These are phyloP conservation scores for Zasmidium angulare DNA, from an alignment of 2,329 filamentous ascomycete genomes.

Conservation along the genomic window DNA sequence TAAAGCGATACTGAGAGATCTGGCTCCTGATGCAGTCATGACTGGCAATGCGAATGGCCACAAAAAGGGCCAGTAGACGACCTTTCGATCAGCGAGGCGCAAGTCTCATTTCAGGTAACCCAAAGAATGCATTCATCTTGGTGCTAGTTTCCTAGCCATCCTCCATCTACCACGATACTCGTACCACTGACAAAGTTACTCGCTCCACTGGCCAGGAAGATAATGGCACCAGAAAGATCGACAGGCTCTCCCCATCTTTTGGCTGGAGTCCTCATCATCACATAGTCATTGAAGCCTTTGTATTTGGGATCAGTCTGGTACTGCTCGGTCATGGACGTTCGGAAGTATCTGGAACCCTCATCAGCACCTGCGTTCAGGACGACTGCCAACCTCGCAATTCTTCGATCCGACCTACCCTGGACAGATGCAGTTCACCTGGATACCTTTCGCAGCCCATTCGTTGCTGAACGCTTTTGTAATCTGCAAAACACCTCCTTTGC, in stretches of 20 bases:
- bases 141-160: constrained; percentile 46
- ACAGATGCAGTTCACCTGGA: constrained; percentile 82
- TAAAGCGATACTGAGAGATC: constrained; percentile 16
- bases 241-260: constrained; percentile 79
- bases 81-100: no score
- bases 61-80: neutral
- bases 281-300: constrained; percentile 62
- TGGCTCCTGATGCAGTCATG: constrained; percentile 3
- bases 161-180: constrained; percentile 78
- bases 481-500: constrained; percentile 80
- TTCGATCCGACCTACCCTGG: constrained; percentile 54
- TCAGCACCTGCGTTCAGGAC: constrained; percentile 53
- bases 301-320: constrained; percentile 27
- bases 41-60: neutral
- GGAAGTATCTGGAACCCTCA: constrained; percentile 19
- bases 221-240: constrained; percentile 78
- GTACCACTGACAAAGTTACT: constrained; percentile 80
- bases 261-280: constrained; percentile 76
- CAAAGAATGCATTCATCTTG: no score
- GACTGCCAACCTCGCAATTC: no score
- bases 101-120: no score
- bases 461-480: constrained; percentile 81
- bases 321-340: constrained; percentile 25
- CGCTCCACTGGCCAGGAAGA: constrained; percentile 72
- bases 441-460: constrained; percentile 74